Evolutionary conservation across 257 asterid species (phyloP).

Genomic region (Rubia yunnanensis): DNA sequence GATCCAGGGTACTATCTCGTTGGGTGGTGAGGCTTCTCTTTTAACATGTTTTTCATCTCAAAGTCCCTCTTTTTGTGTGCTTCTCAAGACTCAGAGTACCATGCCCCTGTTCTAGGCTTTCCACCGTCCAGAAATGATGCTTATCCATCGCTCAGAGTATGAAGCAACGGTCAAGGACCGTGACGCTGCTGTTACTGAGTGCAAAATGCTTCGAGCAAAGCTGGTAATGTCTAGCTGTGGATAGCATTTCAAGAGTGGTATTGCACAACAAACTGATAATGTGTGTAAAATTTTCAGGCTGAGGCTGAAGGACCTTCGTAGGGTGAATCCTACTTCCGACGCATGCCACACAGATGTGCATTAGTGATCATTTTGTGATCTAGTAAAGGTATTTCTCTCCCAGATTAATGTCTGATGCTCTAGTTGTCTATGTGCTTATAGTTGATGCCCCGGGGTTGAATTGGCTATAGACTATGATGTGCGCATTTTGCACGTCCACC

Average conservation of each 20-base stretch:
- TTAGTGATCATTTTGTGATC: too few species aligned
- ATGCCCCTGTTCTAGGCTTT: slow-evolving; percentile 2
- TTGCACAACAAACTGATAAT: too few species aligned
- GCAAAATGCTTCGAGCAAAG: slow-evolving; percentile 13
- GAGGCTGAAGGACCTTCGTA: slow-evolving; percentile 7
- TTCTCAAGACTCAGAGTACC: background rate
- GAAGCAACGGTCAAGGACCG: slow-evolving; percentile 6
- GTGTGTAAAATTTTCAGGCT: background rate
- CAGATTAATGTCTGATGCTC: background rate
- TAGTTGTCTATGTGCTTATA: background rate
- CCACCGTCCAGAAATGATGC: slow-evolving; percentile 11
- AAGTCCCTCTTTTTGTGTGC: background rate
- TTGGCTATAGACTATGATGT: background rate
- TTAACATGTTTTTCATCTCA: background rate
- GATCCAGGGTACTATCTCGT: slow-evolving; percentile 7
- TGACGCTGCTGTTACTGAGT: slow-evolving; percentile 12
- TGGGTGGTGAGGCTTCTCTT: slow-evolving; percentile 11
- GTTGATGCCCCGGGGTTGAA: background rate
- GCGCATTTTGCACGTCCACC: background rate
- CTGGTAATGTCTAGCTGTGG: slow-evolving; percentile 6
- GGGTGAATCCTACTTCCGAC: background rate
- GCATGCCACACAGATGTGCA: background rate
- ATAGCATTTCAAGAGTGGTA: background rate
- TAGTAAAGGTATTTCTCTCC: background rate
- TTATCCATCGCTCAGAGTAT: slow-evolving; percentile 7